phyloP scores from a whole-genome alignment of 805 yeast species.

The fission yeast (Schizosaccharomyces pombe) region DNA sequence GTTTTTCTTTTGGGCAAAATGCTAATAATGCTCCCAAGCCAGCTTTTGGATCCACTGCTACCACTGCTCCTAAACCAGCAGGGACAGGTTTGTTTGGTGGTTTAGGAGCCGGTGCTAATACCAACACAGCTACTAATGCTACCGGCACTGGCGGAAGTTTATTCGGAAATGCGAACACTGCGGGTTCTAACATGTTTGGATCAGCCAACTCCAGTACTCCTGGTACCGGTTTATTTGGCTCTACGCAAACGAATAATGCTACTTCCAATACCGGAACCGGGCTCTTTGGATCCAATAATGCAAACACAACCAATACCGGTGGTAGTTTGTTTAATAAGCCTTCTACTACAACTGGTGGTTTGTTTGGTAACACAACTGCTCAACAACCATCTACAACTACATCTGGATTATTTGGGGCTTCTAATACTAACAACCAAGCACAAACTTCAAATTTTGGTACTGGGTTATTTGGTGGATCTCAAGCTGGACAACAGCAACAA shows the following conservation, averaged over 20 bases:
- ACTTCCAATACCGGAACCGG: constrained; percentile 8
- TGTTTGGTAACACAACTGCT: constrained; percentile 10
- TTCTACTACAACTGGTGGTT: constrained; percentile 9
- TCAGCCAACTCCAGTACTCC: constrained; percentile 7
- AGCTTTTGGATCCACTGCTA: constrained; percentile 20
- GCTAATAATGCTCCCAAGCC: constrained; percentile 6
- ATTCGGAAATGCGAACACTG: constrained; percentile 10
- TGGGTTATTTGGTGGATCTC: constrained; percentile 10
- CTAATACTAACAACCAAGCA: constrained; percentile 10
- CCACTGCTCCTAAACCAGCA: constrained; percentile 12
- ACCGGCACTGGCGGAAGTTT: constrained; percentile 11
- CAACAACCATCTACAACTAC: constrained; percentile 5
- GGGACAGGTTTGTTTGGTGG: constrained; percentile 16
- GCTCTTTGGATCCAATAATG: constrained; percentile 10
- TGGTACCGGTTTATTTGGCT: constrained; percentile 19
- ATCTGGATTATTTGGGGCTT: constrained; percentile 20
- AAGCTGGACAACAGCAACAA: constrained; percentile 10
- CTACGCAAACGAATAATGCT: constrained; percentile 11
- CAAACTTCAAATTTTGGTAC: constrained; percentile 7
- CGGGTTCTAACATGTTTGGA: constrained; percentile 10
- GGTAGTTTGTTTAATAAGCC: constrained; percentile 14
- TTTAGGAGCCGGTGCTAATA: constrained; percentile 6
- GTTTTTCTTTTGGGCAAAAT: constrained; percentile 8
- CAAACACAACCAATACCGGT: constrained; percentile 10
- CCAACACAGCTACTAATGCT: constrained; percentile 6